A percentile compares a stretch with the other conserved stretches of the same genome.
These are phyloP conservation scores for Fusarium longipes DNA, from an alignment of 2,329 filamentous ascomycete genomes.

Conservation along the genomic window DNA sequence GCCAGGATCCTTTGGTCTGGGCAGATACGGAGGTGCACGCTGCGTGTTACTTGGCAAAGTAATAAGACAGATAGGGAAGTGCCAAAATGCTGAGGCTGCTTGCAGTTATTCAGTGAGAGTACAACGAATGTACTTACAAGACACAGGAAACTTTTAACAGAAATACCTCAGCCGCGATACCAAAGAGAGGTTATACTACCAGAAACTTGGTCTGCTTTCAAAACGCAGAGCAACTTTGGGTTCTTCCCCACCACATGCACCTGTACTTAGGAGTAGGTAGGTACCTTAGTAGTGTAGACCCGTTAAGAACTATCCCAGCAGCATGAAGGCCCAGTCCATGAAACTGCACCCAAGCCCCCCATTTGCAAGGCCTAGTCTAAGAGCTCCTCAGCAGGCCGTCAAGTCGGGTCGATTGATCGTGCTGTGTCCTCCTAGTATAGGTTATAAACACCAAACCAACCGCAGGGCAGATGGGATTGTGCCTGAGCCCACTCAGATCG, in stretches of 20 bases:
- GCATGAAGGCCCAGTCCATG: no score
- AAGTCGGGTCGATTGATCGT: slow-evolving; percentile 33
- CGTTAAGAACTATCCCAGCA: slow-evolving; percentile 30
- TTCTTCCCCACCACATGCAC: slow-evolving; percentile 10
- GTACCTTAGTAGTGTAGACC: no score
- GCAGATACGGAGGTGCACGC: neutral
- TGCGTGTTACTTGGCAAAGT: slow-evolving; percentile 1
- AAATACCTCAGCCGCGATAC: slow-evolving; percentile 2
- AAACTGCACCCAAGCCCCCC: slow-evolving; percentile 17
- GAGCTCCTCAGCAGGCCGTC: slow-evolving; percentile 22
- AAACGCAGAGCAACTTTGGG: neutral
- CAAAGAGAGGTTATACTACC: neutral
- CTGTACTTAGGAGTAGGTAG: no score
- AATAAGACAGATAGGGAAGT: neutral
- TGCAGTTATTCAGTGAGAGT: neutral
- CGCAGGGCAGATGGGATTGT: slow-evolving; percentile 14
- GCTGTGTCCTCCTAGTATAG: slow-evolving; percentile 28
- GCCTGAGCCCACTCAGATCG: slow-evolving; percentile 23
- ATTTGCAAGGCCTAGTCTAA: slow-evolving; percentile 28
- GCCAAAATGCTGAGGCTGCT: neutral
- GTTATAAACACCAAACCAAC: slow-evolving; percentile 36
- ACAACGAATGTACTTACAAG: neutral
- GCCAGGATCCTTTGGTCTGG: slow-evolving; percentile 1
- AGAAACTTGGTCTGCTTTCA: neutral
- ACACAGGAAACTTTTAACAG: neutral